These are phyloP conservation scores for Austroboletus festivus DNA, from an alignment of 768 basidiomycete genomes.

Conservation along the genomic window DNA sequence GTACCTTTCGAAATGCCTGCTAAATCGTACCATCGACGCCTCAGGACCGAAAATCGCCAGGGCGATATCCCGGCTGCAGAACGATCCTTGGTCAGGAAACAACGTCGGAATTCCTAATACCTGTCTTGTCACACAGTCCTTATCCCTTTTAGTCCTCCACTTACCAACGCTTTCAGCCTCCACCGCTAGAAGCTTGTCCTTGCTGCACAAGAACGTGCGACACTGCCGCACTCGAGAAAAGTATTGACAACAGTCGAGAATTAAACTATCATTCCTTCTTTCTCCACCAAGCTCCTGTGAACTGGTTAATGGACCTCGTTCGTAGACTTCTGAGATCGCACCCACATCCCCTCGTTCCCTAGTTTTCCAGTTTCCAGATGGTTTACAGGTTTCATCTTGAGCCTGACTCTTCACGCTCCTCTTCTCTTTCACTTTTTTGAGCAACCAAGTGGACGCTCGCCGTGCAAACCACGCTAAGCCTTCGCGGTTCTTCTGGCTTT, in stretches of 20 bases:
- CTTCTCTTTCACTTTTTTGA: constrained; percentile 56
- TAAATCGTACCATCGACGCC: constrained; percentile 39
- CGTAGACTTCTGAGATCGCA: background rate
- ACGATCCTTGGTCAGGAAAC: constrained; percentile 34
- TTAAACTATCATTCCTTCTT: constrained; percentile 62
- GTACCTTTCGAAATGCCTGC: constrained; percentile 36
- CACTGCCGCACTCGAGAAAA: constrained; percentile 41
- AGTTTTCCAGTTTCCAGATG: constrained; percentile 59
- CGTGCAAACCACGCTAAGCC: constrained; percentile 61
- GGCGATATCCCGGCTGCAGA: constrained; percentile 53
- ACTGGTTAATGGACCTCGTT: background rate
- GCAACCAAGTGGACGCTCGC: constrained; percentile 65
- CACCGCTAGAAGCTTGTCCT: constrained; percentile 64
- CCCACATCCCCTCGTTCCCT: constrained; percentile 43
- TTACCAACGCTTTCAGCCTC: constrained; percentile 47
- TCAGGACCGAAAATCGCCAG: constrained; percentile 41
- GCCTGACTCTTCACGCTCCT: constrained; percentile 59
- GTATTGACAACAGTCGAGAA: constrained; percentile 73
- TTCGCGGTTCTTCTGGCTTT: constrained; percentile 41
- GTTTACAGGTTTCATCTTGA: constrained; percentile 58
- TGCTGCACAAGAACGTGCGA: constrained; percentile 62
- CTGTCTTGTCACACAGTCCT: constrained; percentile 13
- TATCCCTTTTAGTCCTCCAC: constrained; percentile 12
- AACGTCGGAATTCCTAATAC: constrained; percentile 24
- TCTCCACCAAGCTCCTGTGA: constrained; percentile 29